phyloP scores from a whole-genome alignment of 129 eudicot species.

The Pittosporum tobira region DNA sequence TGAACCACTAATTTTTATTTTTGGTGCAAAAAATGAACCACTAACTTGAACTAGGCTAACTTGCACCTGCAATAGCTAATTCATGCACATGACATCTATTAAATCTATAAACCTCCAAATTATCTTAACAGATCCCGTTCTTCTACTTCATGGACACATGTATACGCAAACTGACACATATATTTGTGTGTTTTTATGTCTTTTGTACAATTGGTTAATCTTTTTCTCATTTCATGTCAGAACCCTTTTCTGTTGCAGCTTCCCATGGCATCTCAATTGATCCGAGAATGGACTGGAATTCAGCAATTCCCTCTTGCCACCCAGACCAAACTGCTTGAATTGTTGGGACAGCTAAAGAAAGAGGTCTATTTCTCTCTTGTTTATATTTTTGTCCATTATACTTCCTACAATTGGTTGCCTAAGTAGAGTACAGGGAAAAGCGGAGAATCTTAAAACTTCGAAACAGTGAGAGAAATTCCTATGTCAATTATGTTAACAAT shows the following conservation, averaged over 20 bases:
- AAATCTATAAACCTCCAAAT: too few species aligned
- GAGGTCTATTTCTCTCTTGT: conserved; percentile 34
- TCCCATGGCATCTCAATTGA: conserved; percentile 49
- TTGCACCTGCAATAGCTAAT: too few species aligned
- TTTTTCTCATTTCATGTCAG: background rate
- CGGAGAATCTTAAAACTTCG: background rate
- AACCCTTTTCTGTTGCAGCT: background rate
- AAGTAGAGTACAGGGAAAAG: background rate
- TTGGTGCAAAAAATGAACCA: too few species aligned
- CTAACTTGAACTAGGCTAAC: too few species aligned
- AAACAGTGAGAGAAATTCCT: background rate
- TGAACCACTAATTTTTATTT: too few species aligned
- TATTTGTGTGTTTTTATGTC: too few species aligned
- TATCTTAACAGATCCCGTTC: too few species aligned
- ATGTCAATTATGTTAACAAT: background rate
- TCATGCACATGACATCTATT: too few species aligned
- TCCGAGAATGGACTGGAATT: conserved; percentile 83
- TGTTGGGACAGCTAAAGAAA: conserved; percentile 61
- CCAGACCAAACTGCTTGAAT: conserved; percentile 62
- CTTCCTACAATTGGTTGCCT: background rate
- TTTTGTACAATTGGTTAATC: too few species aligned
- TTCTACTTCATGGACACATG: too few species aligned
- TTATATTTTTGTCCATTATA: background rate
- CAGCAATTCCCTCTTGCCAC: conserved; percentile 91
- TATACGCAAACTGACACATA: too few species aligned